Evolutionary conservation across 2,329 filamentous ascomycete genomes (phyloP).

Genomic region (Penicillium expansum): DNA sequence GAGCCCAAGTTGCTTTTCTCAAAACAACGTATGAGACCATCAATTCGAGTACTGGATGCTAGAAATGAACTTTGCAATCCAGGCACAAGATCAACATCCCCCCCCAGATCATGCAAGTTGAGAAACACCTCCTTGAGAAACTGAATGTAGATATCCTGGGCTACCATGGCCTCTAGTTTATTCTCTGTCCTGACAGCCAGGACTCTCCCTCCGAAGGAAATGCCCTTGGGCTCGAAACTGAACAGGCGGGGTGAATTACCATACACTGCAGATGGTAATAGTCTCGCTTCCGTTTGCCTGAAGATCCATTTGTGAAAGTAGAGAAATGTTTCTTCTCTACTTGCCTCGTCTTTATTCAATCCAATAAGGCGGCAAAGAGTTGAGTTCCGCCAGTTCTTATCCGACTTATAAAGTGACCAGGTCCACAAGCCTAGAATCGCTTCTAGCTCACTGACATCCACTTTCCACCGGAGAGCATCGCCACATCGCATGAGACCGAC

Average conservation of each 20-base stretch:
- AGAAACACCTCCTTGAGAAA: conserved; percentile 24
- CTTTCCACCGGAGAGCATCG: conserved; percentile 27
- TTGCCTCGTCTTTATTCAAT: conserved; percentile 19
- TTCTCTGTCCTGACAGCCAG: conserved; percentile 26
- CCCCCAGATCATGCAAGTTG: conserved; percentile 13
- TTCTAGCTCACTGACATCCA: conserved; percentile 29
- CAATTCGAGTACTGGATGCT: conserved; percentile 21
- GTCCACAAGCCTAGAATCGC: conserved; percentile 35
- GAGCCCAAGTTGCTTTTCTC: conserved; percentile 33
- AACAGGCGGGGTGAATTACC: conserved; percentile 22
- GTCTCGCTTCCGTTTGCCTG: conserved; percentile 22
- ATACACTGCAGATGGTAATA: conserved; percentile 20
- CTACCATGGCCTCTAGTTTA: conserved; percentile 27
- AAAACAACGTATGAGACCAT: conserved; percentile 28
- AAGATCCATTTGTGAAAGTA: conserved; percentile 36
- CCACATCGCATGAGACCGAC: conserved; percentile 20
- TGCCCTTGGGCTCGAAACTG: conserved; percentile 12
- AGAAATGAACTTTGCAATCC: conserved; percentile 15
- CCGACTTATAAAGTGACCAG: conserved; percentile 29
- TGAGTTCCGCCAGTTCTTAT: conserved; percentile 14
- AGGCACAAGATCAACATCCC: conserved; percentile 16
- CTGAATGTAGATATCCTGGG: conserved; percentile 36
- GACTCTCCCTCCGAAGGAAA: conserved; percentile 16
- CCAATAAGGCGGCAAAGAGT: conserved; percentile 27
- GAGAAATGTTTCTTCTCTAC: conserved; percentile 22